Conservation (phyloP, 2,329 filamentous ascomycete species). For the Alternaria triticimaculans region DNA sequence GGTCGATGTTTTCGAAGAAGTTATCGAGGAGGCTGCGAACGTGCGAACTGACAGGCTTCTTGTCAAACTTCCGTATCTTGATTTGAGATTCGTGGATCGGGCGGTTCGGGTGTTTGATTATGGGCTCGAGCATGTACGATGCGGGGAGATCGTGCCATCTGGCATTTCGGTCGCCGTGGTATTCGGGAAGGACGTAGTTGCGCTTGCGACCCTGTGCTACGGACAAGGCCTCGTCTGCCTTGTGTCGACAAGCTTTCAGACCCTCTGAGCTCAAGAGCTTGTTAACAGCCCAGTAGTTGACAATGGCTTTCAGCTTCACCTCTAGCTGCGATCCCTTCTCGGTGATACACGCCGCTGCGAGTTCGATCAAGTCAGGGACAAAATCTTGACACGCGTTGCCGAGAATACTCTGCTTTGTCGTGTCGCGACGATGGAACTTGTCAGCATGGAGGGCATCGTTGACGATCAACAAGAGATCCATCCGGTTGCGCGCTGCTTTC, state of each 20-base stretch:
- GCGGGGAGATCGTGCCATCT: slow-evolving; percentile 86
- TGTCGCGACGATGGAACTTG: slow-evolving; percentile 28
- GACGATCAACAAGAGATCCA: slow-evolving; percentile 79
- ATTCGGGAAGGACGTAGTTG: slow-evolving; percentile 73
- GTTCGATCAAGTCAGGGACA: slow-evolving; percentile 67
- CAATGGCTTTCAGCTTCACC: slow-evolving; percentile 63
- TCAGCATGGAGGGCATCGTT: slow-evolving; percentile 73
- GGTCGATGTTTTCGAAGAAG: slow-evolving; percentile 67
- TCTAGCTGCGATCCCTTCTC: slow-evolving; percentile 69
- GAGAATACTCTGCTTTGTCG: slow-evolving; percentile 14
- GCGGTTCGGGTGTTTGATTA: slow-evolving; percentile 75
- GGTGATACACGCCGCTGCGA: slow-evolving; percentile 61
- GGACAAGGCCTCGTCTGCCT: slow-evolving; percentile 56
- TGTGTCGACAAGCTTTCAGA: slow-evolving; percentile 65
- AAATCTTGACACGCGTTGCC: slow-evolving; percentile 57
- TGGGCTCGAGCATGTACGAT: slow-evolving; percentile 78
- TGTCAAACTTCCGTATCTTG: slow-evolving; percentile 66
- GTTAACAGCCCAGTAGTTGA: slow-evolving; percentile 74
- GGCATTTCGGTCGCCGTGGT: slow-evolving; percentile 75
- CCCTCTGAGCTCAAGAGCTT: slow-evolving; percentile 65
- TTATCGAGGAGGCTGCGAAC: slow-evolving; percentile 75
- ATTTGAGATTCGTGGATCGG: slow-evolving; percentile 76
- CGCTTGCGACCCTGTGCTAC: slow-evolving; percentile 57
- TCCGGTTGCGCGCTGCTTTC: slow-evolving; percentile 66
- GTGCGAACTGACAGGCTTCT: slow-evolving; percentile 68